Percentiles rank a stretch among this genome's conserved stretches.
Evolutionary conservation across 2,329 filamentous ascomycete genomes (phyloP).

Genomic region (Fonsecaea pugnacius): DNA sequence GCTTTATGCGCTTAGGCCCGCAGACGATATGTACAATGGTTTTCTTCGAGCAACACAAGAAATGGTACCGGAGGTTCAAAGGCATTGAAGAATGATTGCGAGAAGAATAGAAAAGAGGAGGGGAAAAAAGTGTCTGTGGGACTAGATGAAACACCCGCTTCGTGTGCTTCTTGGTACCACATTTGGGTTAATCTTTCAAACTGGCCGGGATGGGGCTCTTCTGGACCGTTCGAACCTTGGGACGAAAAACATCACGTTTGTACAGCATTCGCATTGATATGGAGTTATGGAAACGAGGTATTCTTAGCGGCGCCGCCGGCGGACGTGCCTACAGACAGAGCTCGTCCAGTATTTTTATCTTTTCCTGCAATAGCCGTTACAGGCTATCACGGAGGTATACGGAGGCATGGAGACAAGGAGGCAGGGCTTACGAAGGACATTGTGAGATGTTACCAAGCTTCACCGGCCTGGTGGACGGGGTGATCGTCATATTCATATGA

Average conservation of each 20-base stretch:
- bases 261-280: constrained; percentile 12
- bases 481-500: not conserved
- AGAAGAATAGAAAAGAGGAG: not conserved
- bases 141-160: not conserved
- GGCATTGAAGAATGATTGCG: constrained; percentile 33
- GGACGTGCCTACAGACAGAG: not conserved
- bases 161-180: not conserved
- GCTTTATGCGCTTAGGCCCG: constrained; percentile 67
- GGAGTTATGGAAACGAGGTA: not conserved
- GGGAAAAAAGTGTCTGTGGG: not conserved
- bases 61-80: constrained; percentile 58
- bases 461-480: not conserved
- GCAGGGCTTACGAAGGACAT: not conserved
- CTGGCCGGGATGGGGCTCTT: not conserved
- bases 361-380: not conserved
- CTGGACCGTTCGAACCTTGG: not conserved
- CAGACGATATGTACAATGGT: constrained; percentile 70
- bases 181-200: not conserved
- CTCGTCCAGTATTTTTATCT: not conserved
- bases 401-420: not conserved
- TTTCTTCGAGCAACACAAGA: constrained; percentile 71
- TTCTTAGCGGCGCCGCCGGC: not conserved
- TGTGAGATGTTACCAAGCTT: not conserved
- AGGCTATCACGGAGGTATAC: not conserved
- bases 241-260: constrained; percentile 5